Base-by-base conservation (phyloP, 148 eudicot genomes). In the Rhododendron griersonianum region DNA sequence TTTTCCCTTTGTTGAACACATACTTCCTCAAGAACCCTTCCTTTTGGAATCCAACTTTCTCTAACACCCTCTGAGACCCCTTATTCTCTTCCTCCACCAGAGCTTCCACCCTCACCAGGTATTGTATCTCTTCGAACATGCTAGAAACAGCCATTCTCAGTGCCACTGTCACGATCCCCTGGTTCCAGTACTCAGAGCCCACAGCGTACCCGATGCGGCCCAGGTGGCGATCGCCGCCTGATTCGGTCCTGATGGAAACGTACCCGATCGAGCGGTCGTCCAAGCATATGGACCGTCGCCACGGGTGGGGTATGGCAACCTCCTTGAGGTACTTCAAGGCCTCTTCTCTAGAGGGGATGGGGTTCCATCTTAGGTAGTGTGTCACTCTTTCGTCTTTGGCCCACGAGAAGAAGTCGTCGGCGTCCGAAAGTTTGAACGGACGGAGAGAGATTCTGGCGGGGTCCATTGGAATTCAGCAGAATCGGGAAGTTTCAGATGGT, bases 11-110 rank as follows among this genome's bases (percentile, higher is more conserved):
- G 45, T 86, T 83, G 67, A 81, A 86, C 8, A 82, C 86, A 82
- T 92, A 95, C 76, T 92, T 95, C 88, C 98, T 95, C 85, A 95
- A 65, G 41, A 90, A 84, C 1, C 96, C 96, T 87, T 95, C 95
- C 75, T 90, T 91, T n/a, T 33, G 33, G 53, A 93, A 95, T 35
- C 95, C 92, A 57, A 86, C 90, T 83, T 93, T 95, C 67, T 93
- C 96, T 15, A 94, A 57, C 10, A 91, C 96, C 89, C 92, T 93
- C 53, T 92, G 95, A 63, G 96, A 95, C 75, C 86, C 94, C 28
- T 67, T 75, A 75, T 93, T 93, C 35, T 91, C 90, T 53, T 81
- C 92, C 74, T 91, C 91, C 80, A 92, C 95, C 71, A 92, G 82
- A 81, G 87, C 95, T 79, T 95, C 92, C 7, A 95, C 5, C 87